Evolutionary conservation across 805 yeast genomes (phyloP).

Genomic region (Suhomyces sp.): DNA sequence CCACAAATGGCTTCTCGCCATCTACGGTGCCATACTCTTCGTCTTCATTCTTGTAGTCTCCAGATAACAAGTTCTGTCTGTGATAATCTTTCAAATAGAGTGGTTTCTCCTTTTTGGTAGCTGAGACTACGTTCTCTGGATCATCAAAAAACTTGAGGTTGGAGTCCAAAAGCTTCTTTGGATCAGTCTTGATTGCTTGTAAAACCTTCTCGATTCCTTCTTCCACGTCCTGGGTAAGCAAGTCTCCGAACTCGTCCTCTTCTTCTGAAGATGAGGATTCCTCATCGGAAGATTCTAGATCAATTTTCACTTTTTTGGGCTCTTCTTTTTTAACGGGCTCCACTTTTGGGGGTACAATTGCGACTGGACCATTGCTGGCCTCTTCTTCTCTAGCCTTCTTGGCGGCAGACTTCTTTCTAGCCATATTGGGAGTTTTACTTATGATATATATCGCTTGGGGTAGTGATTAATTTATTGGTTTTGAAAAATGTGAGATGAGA

Average conservation of each 20-base stretch:
- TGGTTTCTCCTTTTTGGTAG: slow-evolving; percentile 51
- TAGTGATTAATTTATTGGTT: slow-evolving; percentile 4
- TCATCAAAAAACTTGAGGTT: slow-evolving; percentile 72
- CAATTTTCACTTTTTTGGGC: slow-evolving; percentile 23
- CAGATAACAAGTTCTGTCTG: slow-evolving; percentile 74
- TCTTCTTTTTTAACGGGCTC: slow-evolving; percentile 19
- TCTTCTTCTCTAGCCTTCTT: slow-evolving; percentile 59
- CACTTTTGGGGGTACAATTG: slow-evolving; percentile 10
- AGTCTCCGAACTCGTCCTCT: slow-evolving; percentile 90
- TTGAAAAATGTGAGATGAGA: slow-evolving; percentile 19
- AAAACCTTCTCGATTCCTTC: slow-evolving; percentile 72
- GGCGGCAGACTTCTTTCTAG: slow-evolving; percentile 85
- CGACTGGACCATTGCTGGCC: not conserved
- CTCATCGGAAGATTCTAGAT: slow-evolving; percentile 27
- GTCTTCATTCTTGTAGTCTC: slow-evolving; percentile 55
- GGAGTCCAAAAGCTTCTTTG: slow-evolving; percentile 65
- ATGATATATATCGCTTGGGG: not conserved
- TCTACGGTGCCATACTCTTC: slow-evolving; percentile 47
- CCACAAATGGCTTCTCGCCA: slow-evolving; percentile 66
- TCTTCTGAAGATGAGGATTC: slow-evolving; percentile 53
- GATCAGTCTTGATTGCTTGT: slow-evolving; percentile 65
- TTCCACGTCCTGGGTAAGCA: slow-evolving; percentile 84
- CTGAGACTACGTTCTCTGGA: slow-evolving; percentile 42
- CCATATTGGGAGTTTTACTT: too few species aligned
- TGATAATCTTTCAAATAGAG: slow-evolving; percentile 91